Base-by-base conservation (phyloP, 2,329 filamentous ascomycete species). In the Xylariaceae sp. region DNA sequence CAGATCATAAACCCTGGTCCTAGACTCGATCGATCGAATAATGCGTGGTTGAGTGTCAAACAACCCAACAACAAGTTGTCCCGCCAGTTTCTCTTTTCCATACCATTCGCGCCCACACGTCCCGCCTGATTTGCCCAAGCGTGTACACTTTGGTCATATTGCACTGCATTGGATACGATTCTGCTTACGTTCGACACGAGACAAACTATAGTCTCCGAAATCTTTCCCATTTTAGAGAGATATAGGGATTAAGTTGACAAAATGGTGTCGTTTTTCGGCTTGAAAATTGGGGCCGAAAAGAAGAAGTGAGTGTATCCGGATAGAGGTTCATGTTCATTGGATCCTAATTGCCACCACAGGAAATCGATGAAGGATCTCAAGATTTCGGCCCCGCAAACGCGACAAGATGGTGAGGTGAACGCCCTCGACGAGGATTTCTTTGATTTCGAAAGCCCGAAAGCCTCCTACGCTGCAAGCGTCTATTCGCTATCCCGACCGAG, bases 201-300 rank as follows among this genome's bases (percentile, higher is more conserved):
- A 42, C 36, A 38, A 41, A 31, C 2, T 19, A 18, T 17, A 17
- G 22, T 28, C 51, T 45, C 42, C 40, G 45, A 46, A 50, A 34
- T 50, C 48, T 53, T 47, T 53, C 50, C 53, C 33, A 39, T 46
- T 31, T 19, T 48, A 45, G 34, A 31, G 22, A 14, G 19, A 16
- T 46, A 33, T 19, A 36, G 18, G 36, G 11, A 31, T 13, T 22
- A 17, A 33, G 17, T 2, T 22, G 31, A 40, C 45, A 67, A 14
- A 43, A 83, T 83, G 81, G 80, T 83, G 18, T 82, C 81, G 2
- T 80, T 83, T 57, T 82, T 83, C 57, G 79, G 80, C 45, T 69
- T 83, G 63, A 81, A 77, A 64, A 71, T 82, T 54, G 77, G 79
- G 19, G 58, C 55, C 45, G 73, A 73, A 59, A 77, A 79, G 56